A percentile compares a stretch with the other conserved stretches of the same genome.
Conservation (phyloP, 1,284 basidiomycete species). For the Sporisorium exsertum region DNA sequence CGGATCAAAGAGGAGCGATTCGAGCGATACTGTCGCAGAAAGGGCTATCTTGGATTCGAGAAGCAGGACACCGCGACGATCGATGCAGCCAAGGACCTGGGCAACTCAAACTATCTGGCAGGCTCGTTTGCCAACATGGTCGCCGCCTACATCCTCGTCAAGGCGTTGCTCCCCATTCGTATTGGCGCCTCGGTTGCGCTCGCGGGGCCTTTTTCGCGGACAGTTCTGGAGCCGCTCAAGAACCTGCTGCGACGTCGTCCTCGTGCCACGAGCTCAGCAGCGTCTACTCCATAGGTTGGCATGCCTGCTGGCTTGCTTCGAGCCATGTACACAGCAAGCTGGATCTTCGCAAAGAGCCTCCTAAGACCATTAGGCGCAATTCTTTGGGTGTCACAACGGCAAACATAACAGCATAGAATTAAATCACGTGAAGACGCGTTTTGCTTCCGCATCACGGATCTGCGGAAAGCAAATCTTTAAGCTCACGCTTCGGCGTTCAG, state of each 20-base stretch:
- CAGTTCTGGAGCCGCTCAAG: conserved; percentile 75
- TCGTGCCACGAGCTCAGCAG: neutral
- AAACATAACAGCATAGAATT: conserved; percentile 13
- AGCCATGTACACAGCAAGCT: neutral
- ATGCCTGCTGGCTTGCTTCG: neutral
- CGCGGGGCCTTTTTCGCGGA: conserved; percentile 80
- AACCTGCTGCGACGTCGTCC: conserved; percentile 12
- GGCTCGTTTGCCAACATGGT: conserved; percentile 71
- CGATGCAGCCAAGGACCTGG: conserved; percentile 44
- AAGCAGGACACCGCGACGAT: conserved; percentile 71
- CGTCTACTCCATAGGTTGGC: neutral
- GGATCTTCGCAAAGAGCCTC: neutral
- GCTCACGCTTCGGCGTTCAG: neutral
- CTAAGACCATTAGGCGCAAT: neutral
- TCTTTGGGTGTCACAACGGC: neutral
- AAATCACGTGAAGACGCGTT: conserved; percentile 39
- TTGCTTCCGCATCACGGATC: neutral
- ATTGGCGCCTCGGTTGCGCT: conserved; percentile 81
- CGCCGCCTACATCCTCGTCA: conserved; percentile 84
- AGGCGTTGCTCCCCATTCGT: conserved; percentile 83
- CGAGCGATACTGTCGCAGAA: conserved; percentile 79
- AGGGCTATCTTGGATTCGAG: conserved; percentile 84
- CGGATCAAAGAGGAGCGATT: conserved; percentile 72
- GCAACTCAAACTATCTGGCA: conserved; percentile 72
- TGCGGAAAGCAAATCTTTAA: neutral